Base-by-base conservation (phyloP, 352 stramenopile species). In the Plasmopara muralis region DNA sequence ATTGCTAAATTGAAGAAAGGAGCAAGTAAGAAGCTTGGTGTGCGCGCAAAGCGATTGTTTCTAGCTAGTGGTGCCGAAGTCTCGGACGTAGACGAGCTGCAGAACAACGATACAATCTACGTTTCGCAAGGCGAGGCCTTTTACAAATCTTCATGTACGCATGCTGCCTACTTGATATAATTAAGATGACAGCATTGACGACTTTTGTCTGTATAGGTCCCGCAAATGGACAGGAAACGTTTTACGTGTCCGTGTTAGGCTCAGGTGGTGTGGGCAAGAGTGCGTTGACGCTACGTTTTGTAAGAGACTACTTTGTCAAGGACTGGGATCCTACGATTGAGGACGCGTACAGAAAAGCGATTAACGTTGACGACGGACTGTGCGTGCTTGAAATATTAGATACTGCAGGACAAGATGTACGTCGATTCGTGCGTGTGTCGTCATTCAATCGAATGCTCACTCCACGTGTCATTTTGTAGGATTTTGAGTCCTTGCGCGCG, bases 241-340 rank as follows among this genome's bases (percentile, higher is more conserved):
- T 93, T 53, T 76, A 93, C 51, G 66, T 95, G 49, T 95, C 85
- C 4, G 83, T 96, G 35, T 65, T 96, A 16, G 87, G 87, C 54
- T 87, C 80, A 15, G 87, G 87, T 43, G 87, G 87, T 41, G 87
- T 96, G n/a, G 87, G 87, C 63, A 96, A 96, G 54, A 95, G 83
- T 52, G 87, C 87, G 38, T 69, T 96, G 12, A 96, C 85, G 50
- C 64, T 95, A 57, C 82, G 87, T 37, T 96, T 96, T 51, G 83
- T 95, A 48, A 71, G 84, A 60, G 87, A 95, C 50, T 89, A 92
- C 54, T 96, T 94, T 61, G 84, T 95, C 29, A 85, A 89, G 42
- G 85, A 96, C 62, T 96, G 86, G 82, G 87, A 96, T 56, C 87
- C 87, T 39, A 96, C 87, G 2, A 93, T 96, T 50, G 87, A 96